Conservation (phyloP, 1,284 basidiomycete genomes). For the Pseudozyma tsukubaensis region DNA sequence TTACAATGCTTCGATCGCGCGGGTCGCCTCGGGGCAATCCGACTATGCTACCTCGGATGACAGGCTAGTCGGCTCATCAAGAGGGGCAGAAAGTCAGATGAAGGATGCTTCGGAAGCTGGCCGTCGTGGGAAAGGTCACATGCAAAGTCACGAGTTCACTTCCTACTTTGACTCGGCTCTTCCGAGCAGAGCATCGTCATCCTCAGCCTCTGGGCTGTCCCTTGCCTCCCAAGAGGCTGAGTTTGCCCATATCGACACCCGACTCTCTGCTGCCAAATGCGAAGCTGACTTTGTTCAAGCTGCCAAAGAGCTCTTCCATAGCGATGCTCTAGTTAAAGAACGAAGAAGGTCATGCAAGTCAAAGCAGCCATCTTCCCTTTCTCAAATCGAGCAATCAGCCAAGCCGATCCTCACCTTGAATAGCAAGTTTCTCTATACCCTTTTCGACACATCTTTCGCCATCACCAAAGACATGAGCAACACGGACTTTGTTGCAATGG, state of each 20-base stretch:
- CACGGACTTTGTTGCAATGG: neutral
- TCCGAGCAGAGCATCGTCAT: neutral
- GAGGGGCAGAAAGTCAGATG: no score
- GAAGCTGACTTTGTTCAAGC: neutral
- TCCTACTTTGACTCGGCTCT: conserved; percentile 14
- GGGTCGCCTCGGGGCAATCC: neutral
- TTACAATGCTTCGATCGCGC: conserved; percentile 11
- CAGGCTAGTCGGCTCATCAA: neutral
- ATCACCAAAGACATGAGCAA: conserved; percentile 1
- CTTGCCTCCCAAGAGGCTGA: neutral
- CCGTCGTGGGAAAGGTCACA: neutral
- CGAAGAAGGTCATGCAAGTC: neutral
- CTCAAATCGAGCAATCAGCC: neutral
- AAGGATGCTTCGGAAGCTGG: no score
- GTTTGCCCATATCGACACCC: conserved; percentile 1
- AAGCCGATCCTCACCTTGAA: conserved; percentile 1
- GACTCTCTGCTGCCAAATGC: neutral
- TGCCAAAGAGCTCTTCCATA: conserved; percentile 6
- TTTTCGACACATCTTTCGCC: neutral
- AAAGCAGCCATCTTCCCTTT: no score
- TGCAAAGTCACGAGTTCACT: conserved; percentile 4
- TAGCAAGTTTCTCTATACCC: conserved; percentile 10
- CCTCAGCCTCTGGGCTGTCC: neutral
- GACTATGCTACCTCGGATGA: neutral
- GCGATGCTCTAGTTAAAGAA: conserved; percentile 8